phyloP scores from a whole-genome alignment of 371 early-diverging fungal species.

The Fennellomyces sp. region DNA sequence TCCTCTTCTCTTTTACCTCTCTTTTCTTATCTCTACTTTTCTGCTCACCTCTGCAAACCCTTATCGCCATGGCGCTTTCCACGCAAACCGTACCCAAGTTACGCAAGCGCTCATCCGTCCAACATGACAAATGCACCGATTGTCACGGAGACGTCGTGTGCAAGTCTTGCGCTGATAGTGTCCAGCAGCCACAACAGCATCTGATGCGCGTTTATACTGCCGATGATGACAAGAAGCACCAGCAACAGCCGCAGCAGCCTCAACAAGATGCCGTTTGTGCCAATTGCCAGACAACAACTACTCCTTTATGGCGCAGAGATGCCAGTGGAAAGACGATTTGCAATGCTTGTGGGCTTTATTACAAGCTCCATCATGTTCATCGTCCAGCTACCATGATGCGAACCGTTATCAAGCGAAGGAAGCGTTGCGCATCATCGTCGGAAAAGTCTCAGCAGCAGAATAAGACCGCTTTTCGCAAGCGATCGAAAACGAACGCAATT shows the following conservation, averaged over 20 bases:
- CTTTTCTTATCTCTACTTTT: conserved; percentile 10
- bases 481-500: not conserved
- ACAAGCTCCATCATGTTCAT: conserved; percentile 68
- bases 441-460: not conserved
- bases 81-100: conserved; percentile 15
- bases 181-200: conserved; percentile 1
- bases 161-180: not conserved
- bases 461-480: not conserved
- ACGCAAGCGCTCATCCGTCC: conserved; percentile 16
- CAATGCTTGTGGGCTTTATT: conserved; percentile 85
- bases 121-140: not conserved
- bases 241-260: not conserved
- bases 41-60: not conserved
- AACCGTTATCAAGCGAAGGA: conserved; percentile 59
- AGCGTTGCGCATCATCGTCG: conserved; percentile 27
- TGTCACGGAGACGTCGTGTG: not conserved
- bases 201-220: conserved; percentile 2
- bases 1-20: not conserved
- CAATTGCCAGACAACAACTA: conserved; percentile 78
- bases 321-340: conserved; percentile 70
- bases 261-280: conserved; percentile 51
- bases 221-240: conserved; percentile 7
- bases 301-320: conserved; percentile 84
- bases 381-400: conserved; percentile 62
- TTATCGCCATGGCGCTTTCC: conserved; percentile 21